Conservation (phyloP, 2,329 filamentous ascomycete genomes). For the Xylaria sp. region DNA sequence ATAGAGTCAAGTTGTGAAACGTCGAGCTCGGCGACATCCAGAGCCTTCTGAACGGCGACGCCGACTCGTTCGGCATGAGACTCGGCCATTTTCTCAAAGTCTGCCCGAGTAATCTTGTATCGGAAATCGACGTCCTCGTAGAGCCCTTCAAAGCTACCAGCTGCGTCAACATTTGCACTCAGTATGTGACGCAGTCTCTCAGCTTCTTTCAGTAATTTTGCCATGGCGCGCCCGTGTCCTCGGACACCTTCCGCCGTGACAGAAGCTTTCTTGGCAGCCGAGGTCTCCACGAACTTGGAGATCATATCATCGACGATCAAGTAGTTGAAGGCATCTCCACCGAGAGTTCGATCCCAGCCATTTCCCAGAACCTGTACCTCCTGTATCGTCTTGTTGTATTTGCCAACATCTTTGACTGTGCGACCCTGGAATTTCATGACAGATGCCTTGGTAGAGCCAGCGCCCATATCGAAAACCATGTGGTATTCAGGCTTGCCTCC, state of each 20-base stretch:
- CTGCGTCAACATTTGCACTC: slow-evolving; percentile 89
- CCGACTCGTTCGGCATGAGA: slow-evolving; percentile 75
- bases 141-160: slow-evolving; percentile 84
- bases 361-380: slow-evolving; percentile 90
- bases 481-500: slow-evolving; percentile 90
- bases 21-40: slow-evolving; percentile 77
- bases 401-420: slow-evolving; percentile 89
- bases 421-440: slow-evolving; percentile 90
- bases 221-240: slow-evolving; percentile 82
- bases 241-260: slow-evolving; percentile 73
- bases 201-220: slow-evolving; percentile 93
- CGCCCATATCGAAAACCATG: slow-evolving; percentile 97
- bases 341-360: slow-evolving; percentile 90
- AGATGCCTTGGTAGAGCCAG: slow-evolving; percentile 91
- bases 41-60: slow-evolving; percentile 76
- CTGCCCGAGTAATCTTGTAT: slow-evolving; percentile 83
- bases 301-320: slow-evolving; percentile 92
- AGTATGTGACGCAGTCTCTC: slow-evolving; percentile 88
- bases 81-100: slow-evolving; percentile 83
- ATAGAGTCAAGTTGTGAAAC: slow-evolving; percentile 85
- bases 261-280: slow-evolving; percentile 72
- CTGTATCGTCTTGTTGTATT: slow-evolving; percentile 95
- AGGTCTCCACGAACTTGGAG: slow-evolving; percentile 77
- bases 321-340: slow-evolving; percentile 88
- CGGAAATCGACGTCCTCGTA: slow-evolving; percentile 94